phyloP scores from a whole-genome alignment of 805 yeast species.

The Saccharomyces kudriavzevii region DNA sequence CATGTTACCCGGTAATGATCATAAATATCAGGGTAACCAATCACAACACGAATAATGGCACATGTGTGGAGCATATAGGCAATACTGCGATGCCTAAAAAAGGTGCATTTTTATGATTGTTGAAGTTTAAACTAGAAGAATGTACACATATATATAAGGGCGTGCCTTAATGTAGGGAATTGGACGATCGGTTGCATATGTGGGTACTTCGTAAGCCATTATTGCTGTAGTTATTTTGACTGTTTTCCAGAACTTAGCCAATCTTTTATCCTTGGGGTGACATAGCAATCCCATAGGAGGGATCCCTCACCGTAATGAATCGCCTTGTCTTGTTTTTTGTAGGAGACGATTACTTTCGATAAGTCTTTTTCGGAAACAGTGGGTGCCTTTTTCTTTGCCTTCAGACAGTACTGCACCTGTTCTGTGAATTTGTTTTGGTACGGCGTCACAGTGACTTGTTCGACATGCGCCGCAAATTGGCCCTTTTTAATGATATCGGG shows the following conservation, averaged over 20 bases:
- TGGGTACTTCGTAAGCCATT: not conserved
- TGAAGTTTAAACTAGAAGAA: not conserved
- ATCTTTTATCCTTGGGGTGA: conserved; percentile 6
- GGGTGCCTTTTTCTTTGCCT: conserved; percentile 1
- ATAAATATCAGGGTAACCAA: not conserved
- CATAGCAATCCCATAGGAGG: conserved; percentile 14
- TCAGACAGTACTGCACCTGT: conserved; percentile 9
- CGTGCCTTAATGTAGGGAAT: not conserved
- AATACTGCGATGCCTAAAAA: not conserved
- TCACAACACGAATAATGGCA: too few relatives aligned
- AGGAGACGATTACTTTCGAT: conserved; percentile 5
- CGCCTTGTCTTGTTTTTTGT: not conserved
- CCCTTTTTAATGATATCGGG: conserved; percentile 65
- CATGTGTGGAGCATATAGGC: too few relatives aligned
- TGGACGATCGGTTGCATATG: not conserved
- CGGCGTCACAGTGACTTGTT: conserved; percentile 51
- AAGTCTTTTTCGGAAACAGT: conserved; percentile 1
- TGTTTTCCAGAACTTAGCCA: not conserved
- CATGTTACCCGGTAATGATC: not conserved
- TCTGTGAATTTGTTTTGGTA: conserved; percentile 35
- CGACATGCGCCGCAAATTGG: conserved; percentile 59
- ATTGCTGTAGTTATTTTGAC: not conserved
- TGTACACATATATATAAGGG: not conserved
- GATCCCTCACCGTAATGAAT: conserved; percentile 8
- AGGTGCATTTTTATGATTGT: not conserved